Conservation (phyloP, 2,329 filamentous ascomycete species). For the Alternaria dauci region DNA sequence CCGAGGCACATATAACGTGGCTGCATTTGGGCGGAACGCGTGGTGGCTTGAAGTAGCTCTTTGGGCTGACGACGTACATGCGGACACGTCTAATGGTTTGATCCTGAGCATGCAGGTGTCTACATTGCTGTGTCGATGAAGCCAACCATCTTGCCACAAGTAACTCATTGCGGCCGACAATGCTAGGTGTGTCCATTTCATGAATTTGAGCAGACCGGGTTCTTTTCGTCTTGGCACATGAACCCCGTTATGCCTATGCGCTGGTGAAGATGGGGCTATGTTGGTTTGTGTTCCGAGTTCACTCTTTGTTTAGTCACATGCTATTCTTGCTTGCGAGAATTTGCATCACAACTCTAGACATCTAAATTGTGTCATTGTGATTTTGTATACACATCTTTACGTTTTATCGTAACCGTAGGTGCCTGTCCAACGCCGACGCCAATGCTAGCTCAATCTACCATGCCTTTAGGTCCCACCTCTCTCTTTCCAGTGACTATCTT, state of each 20-base stretch:
- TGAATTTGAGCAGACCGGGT: not conserved
- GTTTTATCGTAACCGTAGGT: not conserved
- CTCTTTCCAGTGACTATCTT: not conserved
- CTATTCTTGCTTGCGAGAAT: not conserved
- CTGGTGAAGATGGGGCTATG: not conserved
- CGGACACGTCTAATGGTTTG: not conserved
- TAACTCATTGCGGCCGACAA: not conserved
- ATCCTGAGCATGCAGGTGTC: not conserved
- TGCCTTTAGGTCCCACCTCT: not conserved
- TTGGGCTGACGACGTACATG: not conserved
- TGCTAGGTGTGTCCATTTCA: no score
- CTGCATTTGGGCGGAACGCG: not conserved
- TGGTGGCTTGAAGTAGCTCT: not conserved
- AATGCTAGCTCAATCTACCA: not conserved
- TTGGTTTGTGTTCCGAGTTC: not conserved
- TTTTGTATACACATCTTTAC: not conserved
- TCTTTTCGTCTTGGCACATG: not conserved
- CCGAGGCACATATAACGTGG: constrained; percentile 6
- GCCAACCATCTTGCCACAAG: not conserved
- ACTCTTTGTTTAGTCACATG: not conserved
- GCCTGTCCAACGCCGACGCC: not conserved
- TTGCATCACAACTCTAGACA: not conserved
- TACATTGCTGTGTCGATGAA: not conserved
- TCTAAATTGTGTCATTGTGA: not conserved
- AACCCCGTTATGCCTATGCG: not conserved